Percentiles rank a stretch among this genome's conserved stretches.
Conservation (phyloP, 129 eudicot genomes). For the Pittosporum tobira region DNA sequence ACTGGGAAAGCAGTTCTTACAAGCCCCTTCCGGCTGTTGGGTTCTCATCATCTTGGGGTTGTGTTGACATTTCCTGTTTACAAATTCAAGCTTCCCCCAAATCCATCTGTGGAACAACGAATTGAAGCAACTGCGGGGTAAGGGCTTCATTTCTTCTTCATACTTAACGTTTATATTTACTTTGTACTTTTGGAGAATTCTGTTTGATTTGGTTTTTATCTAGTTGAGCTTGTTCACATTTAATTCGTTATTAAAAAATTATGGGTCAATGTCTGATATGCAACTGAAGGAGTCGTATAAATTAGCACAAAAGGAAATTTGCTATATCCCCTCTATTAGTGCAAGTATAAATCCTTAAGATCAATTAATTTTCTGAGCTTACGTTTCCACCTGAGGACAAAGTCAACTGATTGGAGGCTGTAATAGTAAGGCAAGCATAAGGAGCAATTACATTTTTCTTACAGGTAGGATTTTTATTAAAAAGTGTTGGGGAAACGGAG, state of each 20-base stretch:
- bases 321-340: too few species aligned
- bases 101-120: conserved; percentile 56
- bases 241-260: background rate
- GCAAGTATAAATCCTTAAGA: too few species aligned
- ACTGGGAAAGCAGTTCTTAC: conserved; percentile 89
- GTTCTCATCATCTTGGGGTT: conserved; percentile 85
- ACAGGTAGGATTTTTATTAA: too few species aligned
- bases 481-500: too few species aligned
- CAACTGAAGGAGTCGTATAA: background rate
- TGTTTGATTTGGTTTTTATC: background rate
- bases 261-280: background rate
- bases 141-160: conserved; percentile 5
- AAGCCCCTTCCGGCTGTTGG: conserved; percentile 59
- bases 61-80: conserved; percentile 81
- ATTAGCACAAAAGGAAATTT: background rate
- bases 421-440: background rate
- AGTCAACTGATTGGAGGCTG: background rate
- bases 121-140: conserved; percentile 77
- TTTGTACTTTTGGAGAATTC: background rate
- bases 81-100: conserved; percentile 49
- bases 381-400: too few species aligned
- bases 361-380: background rate
- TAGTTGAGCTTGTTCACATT: too few species aligned
- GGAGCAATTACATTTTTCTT: too few species aligned
- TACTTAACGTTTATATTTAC: background rate